Conservation (phyloP, 2,329 filamentous ascomycete species). For the Penicillium sp. region DNA sequence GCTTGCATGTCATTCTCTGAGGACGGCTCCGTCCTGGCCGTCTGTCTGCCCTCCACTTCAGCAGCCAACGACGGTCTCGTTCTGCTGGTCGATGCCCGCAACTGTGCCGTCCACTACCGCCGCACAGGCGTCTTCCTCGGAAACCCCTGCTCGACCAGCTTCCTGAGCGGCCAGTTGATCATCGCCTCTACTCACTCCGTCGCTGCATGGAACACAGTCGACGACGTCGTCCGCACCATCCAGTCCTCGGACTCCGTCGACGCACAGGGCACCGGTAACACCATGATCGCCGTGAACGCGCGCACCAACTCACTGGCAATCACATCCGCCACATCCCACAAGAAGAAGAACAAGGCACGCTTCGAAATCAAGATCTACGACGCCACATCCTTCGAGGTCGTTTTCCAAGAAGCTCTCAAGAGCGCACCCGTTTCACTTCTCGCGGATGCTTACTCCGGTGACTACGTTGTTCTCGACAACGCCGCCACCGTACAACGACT, state of each 20-base stretch:
- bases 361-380: slow-evolving; percentile 67
- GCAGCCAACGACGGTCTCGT: slow-evolving; percentile 61
- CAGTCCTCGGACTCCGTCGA: slow-evolving; percentile 52
- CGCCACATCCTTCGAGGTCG: slow-evolving; percentile 59
- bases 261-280: slow-evolving; percentile 8
- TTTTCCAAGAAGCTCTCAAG: slow-evolving; percentile 58
- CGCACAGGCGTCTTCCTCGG: slow-evolving; percentile 69
- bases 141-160: slow-evolving; percentile 66
- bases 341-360: slow-evolving; percentile 48
- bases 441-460: slow-evolving; percentile 63
- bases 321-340: slow-evolving; percentile 49
- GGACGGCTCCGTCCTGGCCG: slow-evolving; percentile 81
- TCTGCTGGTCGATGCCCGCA: slow-evolving; percentile 74
- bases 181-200: slow-evolving; percentile 71
- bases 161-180: slow-evolving; percentile 74
- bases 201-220: slow-evolving; percentile 78
- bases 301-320: slow-evolving; percentile 68
- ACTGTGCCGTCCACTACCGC: slow-evolving; percentile 66
- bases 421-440: slow-evolving; percentile 68
- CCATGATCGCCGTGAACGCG: slow-evolving; percentile 67
- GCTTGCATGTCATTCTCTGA: slow-evolving; percentile 77
- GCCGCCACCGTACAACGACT: slow-evolving; percentile 67
- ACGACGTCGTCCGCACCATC: slow-evolving; percentile 71
- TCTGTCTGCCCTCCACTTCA: slow-evolving; percentile 45
- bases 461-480: slow-evolving; percentile 77